Evolutionary conservation across 2,329 filamentous ascomycete species (phyloP).

Genomic region (Xylaria sp.): DNA sequence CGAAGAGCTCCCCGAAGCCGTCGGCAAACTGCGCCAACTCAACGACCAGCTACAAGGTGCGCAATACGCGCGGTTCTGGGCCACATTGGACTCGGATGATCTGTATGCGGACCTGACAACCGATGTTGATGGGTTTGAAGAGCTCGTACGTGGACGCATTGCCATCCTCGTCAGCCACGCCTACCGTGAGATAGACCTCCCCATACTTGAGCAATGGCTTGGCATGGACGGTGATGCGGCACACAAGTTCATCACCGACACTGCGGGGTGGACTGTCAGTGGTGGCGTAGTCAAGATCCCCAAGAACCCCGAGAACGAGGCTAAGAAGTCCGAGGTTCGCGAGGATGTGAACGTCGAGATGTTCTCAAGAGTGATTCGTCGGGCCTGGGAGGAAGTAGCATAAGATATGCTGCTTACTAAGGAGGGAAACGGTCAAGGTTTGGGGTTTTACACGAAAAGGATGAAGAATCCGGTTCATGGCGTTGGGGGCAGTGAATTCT

Average conservation of each 20-base stretch:
- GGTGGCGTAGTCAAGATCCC: conserved; percentile 77
- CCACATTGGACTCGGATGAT: conserved; percentile 90
- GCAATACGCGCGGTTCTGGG: conserved; percentile 94
- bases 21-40: conserved; percentile 85
- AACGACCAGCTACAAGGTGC: conserved; percentile 89
- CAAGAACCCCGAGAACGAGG: conserved; percentile 96
- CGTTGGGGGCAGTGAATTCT: conserved; percentile 38
- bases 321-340: conserved; percentile 91
- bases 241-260: conserved; percentile 82
- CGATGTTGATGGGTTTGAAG: conserved; percentile 95
- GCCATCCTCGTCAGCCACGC: conserved; percentile 85
- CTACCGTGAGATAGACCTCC: conserved; percentile 76
- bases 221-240: conserved; percentile 75
- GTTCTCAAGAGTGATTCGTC: conserved; percentile 80
- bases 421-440: background rate
- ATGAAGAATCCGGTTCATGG: conserved; percentile 35
- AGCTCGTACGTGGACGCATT: conserved; percentile 89
- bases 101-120: conserved; percentile 95
- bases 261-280: conserved; percentile 87
- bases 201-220: conserved; percentile 78
- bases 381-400: conserved; percentile 85
- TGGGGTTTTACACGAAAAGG: conserved; percentile 21
- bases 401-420: conserved; percentile 45
- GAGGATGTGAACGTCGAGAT: conserved; percentile 95
- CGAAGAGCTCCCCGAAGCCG: conserved; percentile 84